Evolutionary conservation across 2,329 filamentous ascomycete genomes (phyloP), one percentile per base, ranked within the genome.

Genomic region (Neopestalotiopsis clavispora): DNA sequence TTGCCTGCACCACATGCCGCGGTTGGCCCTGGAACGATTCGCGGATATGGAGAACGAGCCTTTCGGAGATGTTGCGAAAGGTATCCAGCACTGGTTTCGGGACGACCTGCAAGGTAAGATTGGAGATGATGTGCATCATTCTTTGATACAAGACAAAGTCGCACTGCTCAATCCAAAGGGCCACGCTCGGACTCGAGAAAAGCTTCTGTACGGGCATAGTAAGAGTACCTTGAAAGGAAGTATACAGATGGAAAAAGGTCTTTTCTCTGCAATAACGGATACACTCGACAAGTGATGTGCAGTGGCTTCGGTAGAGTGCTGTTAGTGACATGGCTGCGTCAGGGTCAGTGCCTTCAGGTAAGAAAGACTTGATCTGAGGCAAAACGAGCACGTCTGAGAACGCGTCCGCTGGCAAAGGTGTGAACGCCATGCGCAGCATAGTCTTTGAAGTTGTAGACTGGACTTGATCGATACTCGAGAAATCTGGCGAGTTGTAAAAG

Each of bases 211-310:
- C 95, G 5, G 96, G 96, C 80, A 98, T 97, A 0, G 96, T 99
- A 75, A 99, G 88, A 1, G 95, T 98, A 67, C 96, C 96, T 76
- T 97, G 94, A 79, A 99, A 98, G 1, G 95, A 96, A 5, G 93
- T 95, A 78, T 97, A 97, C 17, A 98, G 88, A 73, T 97, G 94
- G 78, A 97, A 97, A 79, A 99, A 97, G 6, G 94, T 95, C 82
- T 97, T 97, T 80, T 98, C 94, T 77, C 96, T 97, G 85, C 95
- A 98, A 79, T 94, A 98, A 38, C 96, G 92, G 71, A 99, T 94
- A 74, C 94, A 95, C 80, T 99, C 96, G 40, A 99, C 92, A 4
- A 99, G 87, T 0, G 95, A 98, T 14, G 96, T 98, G 79, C 95
- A 97, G 78, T 98, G 95, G 2, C 95, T 96, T 64, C 94, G 90